Evolutionary conservation across 1,284 basidiomycete species (phyloP).

Genomic region (Puccinia hordei): DNA sequence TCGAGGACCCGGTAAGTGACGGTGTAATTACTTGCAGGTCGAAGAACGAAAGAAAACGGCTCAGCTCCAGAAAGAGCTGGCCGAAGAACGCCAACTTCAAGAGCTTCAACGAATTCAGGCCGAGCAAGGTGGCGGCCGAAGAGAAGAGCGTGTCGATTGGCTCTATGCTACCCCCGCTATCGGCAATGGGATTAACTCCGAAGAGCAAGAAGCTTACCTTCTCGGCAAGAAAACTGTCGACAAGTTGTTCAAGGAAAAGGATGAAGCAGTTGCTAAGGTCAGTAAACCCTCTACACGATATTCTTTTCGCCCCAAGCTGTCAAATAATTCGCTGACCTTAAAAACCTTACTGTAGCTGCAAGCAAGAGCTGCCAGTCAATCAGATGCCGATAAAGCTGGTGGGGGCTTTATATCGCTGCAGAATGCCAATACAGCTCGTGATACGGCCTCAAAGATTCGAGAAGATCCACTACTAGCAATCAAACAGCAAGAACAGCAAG

Average conservation of each 20-base stretch:
- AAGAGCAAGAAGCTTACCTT: conserved; percentile 93
- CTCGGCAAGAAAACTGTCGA: conserved; percentile 98
- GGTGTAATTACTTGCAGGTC: conserved; percentile 60
- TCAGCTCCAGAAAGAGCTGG: conserved; percentile 92
- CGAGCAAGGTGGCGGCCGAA: conserved; percentile 85
- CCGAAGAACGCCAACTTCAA: conserved; percentile 93
- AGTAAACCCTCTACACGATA: background rate
- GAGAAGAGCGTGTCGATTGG: conserved; percentile 93
- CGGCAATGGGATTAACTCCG: conserved; percentile 76
- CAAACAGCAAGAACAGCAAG: conserved; percentile 94
- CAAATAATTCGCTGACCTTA: background rate
- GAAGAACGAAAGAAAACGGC: conserved; percentile 98
- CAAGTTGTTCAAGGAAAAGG: conserved; percentile 79
- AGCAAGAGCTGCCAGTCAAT: conserved; percentile 30
- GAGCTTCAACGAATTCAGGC: conserved; percentile 91
- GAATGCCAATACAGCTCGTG: conserved; percentile 85
- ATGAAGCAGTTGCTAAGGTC: conserved; percentile 63
- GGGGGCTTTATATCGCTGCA: conserved; percentile 72
- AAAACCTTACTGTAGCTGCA: background rate
- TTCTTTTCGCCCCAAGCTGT: background rate
- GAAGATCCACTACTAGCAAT: conserved; percentile 95
- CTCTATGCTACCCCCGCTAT: conserved; percentile 95
- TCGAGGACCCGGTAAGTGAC: background rate
- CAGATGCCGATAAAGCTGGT: conserved; percentile 44
- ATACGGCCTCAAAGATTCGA: conserved; percentile 87